Evolutionary conservation across 345 rosid species (phyloP), one percentile per base, ranked within the genome.

Genomic region (Reutealis trisperma): DNA sequence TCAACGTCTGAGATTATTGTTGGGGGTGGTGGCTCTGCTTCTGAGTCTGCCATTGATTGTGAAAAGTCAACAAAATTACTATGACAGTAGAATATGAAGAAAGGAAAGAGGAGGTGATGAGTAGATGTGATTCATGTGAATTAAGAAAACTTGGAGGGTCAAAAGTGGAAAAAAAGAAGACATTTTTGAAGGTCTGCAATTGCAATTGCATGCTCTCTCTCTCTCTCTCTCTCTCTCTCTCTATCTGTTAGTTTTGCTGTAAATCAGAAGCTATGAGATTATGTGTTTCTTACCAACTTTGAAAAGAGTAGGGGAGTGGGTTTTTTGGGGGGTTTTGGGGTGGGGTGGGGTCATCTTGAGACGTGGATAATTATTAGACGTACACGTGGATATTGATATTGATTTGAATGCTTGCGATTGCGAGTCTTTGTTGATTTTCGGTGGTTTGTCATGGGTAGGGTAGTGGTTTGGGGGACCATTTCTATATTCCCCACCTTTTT

Each of bases 281-380:
- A 62, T 75, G 88, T 72, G 83, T 76, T 81, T 82, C 90, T 84
- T 71, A 87, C 98, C 92, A 88, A 89, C 92, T 85, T 77, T 67
- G 84, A 75, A 87, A 83, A 75, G 70, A 0, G 75, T 55, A 63
- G 71, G 75, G 62, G 7, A 0, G 59, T 18, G 30, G 25, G 66
- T n/a, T 24, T 45, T 71, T 21, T 2, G 70, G 67, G 67, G 67
- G 70, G 78, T 78, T 72, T 70, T 25, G 3, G 63, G 22, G 11
- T 0, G 5, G 54, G 59, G 75, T 73, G 75, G 51, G 6, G 77
- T n/a, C 59, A 16, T 13, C 21, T 18, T 16, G 5, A 54, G 78
- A 79, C 77, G 84, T 82, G 87, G 81, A 67, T 0, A 8, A 0
- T 19, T 59, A 21, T 0, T 0, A 6, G 0, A 3, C 41, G 45